phyloP scores from a whole-genome alignment of 805 yeast species.

The Zygoascus tannicola region DNA sequence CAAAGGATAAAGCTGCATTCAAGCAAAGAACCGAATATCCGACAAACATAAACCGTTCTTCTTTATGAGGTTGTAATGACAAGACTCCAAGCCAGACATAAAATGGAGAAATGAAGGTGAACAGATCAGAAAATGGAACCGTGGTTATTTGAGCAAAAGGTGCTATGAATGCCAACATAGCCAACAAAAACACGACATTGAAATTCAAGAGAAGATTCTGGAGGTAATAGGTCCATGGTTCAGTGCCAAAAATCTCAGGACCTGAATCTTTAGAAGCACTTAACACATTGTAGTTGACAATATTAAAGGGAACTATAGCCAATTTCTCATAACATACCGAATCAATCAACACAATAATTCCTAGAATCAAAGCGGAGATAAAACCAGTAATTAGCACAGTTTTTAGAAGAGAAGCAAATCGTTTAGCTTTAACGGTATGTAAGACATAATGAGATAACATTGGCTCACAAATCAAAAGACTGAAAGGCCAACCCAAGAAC shows the following conservation, averaged over 20 bases:
- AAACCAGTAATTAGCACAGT: slow-evolving; percentile 16
- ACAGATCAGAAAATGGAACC: slow-evolving; percentile 6
- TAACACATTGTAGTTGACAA: slow-evolving; percentile 72
- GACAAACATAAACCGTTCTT: slow-evolving; percentile 85
- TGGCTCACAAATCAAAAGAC: slow-evolving; percentile 55
- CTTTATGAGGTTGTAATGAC: slow-evolving; percentile 77
- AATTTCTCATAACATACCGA: slow-evolving; percentile 50
- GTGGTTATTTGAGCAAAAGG: slow-evolving; percentile 11
- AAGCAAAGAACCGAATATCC: slow-evolving; percentile 61
- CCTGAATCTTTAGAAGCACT: slow-evolving; percentile 61
- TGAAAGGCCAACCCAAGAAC: slow-evolving; percentile 87
- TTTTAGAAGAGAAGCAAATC: slow-evolving; percentile 6
- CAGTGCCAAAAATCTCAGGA: slow-evolving; percentile 85
- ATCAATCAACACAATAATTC: slow-evolving; percentile 32
- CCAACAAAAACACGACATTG: slow-evolving; percentile 37
- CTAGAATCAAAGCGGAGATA: slow-evolving; percentile 18
- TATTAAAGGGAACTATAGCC: slow-evolving; percentile 69
- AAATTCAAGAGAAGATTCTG: slow-evolving; percentile 66
- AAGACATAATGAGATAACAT: slow-evolving; percentile 34
- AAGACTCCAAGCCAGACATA: slow-evolving; percentile 61
- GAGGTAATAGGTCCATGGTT: slow-evolving; percentile 64
- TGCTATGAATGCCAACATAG: slow-evolving; percentile 6
- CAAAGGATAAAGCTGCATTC: slow-evolving; percentile 47
- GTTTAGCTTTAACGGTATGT: slow-evolving; percentile 9
- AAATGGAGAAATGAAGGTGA: slow-evolving; percentile 37